A percentile compares a stretch with the other conserved stretches of the same genome.
Evolutionary conservation across 2,329 filamentous ascomycete genomes (phyloP).

Genomic region (Xylariaceae sp.): DNA sequence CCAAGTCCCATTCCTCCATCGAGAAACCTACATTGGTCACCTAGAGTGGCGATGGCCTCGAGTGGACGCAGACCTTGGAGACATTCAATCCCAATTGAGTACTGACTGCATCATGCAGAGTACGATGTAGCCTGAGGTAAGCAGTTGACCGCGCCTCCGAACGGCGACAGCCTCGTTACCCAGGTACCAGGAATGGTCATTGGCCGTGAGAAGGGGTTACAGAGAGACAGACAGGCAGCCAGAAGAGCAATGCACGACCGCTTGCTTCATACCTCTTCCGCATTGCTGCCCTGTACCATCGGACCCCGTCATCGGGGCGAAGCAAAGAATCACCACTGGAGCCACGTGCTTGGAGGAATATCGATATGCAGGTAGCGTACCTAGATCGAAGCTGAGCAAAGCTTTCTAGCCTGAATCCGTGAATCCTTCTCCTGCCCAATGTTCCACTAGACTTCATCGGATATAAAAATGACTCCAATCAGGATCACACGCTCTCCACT

Average conservation of each 20-base stretch:
- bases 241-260: slow-evolving; percentile 7
- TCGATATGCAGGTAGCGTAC: slow-evolving; percentile 2
- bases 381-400: slow-evolving; percentile 19
- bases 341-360: slow-evolving; percentile 34
- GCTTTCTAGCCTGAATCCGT: slow-evolving; percentile 17
- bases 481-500: slow-evolving; percentile 19
- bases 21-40: background rate
- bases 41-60: background rate
- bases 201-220: slow-evolving; percentile 1
- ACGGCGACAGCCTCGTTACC: background rate
- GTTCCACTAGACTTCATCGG: slow-evolving; percentile 29
- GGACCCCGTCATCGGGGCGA: slow-evolving; percentile 11
- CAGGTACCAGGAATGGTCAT: background rate
- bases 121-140: background rate
- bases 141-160: background rate
- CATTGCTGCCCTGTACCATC: slow-evolving; percentile 15
- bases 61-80: slow-evolving; percentile 19
- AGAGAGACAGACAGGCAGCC: background rate
- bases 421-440: slow-evolving; percentile 30
- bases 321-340: slow-evolving; percentile 30
- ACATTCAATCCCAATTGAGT: slow-evolving; percentile 4
- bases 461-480: slow-evolving; percentile 28
- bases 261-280: background rate
- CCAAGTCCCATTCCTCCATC: background rate
- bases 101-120: background rate